Conservation (phyloP, 176 grass and related monocot genomes). For the Triticum timopheevii region DNA sequence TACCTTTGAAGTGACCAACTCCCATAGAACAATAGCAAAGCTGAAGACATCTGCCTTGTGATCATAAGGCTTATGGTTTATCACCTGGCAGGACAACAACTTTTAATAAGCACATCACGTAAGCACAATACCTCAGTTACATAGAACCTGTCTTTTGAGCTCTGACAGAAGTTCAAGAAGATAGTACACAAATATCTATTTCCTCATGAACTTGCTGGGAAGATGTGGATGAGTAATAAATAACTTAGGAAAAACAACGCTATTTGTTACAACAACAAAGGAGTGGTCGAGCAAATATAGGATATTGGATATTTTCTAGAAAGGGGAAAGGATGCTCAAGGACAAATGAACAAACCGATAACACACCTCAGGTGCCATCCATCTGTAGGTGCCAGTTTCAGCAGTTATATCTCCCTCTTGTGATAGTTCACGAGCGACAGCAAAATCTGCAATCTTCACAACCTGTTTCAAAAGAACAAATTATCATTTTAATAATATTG, state of each 20-base stretch:
- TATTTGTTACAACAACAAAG: not conserved
- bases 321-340: not conserved
- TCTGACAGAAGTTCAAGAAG: no score
- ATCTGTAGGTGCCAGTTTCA: conserved; percentile 94
- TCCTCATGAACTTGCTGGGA: not conserved
- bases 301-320: not conserved
- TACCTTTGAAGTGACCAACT: conserved; percentile 85
- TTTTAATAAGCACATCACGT: not conserved
- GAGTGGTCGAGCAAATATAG: not conserved
- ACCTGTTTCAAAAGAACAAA: conserved; percentile 44
- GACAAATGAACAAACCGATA: conserved; percentile 3
- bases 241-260: not conserved
- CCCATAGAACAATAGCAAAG: conserved; percentile 93
- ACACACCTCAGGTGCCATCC: conserved; percentile 98
- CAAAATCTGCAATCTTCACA: conserved; percentile 92
- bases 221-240: not conserved
- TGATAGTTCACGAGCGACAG: conserved; percentile 61
- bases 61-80: conserved; percentile 88
- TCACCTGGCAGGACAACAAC: conserved; percentile 54
- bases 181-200: not conserved
- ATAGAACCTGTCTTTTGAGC: not conserved
- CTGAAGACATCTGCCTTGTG: conserved; percentile 91
- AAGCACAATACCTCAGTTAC: not conserved
- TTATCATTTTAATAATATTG: conserved; percentile 22
- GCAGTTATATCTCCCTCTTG: conserved; percentile 82